Percentiles rank a stretch among this genome's conserved stretches.
Evolutionary conservation across 2,329 filamentous ascomycete species (phyloP).

Genomic region (Aspergillus bombycis): DNA sequence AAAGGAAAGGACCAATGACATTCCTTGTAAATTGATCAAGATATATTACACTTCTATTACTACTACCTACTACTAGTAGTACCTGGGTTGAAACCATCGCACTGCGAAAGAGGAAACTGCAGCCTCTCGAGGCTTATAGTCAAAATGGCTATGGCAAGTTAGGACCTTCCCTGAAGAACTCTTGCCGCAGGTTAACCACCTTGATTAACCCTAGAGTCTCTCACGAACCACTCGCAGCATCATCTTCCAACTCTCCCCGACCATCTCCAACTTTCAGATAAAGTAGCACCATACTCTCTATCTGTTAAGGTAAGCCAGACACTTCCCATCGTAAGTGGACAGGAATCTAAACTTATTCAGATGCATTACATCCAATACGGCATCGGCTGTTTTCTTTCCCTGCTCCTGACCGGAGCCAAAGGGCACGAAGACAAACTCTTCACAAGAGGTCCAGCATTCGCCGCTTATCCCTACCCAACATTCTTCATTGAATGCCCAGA

Average conservation of each 20-base stretch:
- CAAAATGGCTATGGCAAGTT: neutral
- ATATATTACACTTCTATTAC: too few species aligned
- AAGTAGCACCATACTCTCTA: neutral
- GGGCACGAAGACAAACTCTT: slow-evolving; percentile 30
- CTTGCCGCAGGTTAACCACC: neutral
- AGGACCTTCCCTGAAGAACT: neutral
- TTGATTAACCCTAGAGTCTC: neutral
- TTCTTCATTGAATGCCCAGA: slow-evolving; percentile 28
- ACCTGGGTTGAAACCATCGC: too few species aligned
- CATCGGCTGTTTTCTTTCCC: slow-evolving; percentile 17
- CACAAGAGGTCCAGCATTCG: slow-evolving; percentile 29
- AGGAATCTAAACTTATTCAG: slow-evolving; percentile 4
- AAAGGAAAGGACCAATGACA: too few species aligned
- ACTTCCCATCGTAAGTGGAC: neutral
- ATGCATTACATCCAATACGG: slow-evolving; percentile 25
- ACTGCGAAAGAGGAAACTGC: neutral
- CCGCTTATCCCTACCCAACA: slow-evolving; percentile 19
- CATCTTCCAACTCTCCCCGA: neutral
- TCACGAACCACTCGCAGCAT: neutral
- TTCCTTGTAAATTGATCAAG: too few species aligned
- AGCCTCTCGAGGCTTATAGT: neutral
- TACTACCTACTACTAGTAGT: too few species aligned
- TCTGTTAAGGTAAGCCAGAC: neutral
- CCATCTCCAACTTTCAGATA: neutral
- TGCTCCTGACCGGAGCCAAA: slow-evolving; percentile 19